Base-by-base conservation (phyloP, 75 land plant species). In the Pinus tabuliformis region DNA sequence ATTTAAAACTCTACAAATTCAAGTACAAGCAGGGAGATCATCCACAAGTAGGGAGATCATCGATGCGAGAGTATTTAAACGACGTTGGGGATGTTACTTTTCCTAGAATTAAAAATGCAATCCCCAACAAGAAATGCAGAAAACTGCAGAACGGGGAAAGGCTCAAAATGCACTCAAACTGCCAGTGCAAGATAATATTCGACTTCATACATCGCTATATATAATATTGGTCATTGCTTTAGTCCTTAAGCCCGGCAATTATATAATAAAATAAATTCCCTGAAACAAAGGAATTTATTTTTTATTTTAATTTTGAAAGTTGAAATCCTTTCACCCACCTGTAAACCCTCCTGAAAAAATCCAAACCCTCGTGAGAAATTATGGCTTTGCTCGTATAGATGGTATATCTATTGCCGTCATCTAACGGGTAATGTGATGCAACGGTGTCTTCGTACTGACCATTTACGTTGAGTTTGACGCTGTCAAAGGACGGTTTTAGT, bases 311-410 rank as follows among this genome's bases (percentile, higher is more conserved):
- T 16, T 37, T 64, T 16, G 17, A 30, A 63, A 63, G 33, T 17
- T 30, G 28, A 63, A 66, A 66, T 66, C 22, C 22, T 17, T 68
- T 39, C 11, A 37, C 52, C 49, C 3, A 68, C 42, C 33, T 68
- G 72, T 39, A 68, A 68, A 68, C 72, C 72, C 72, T 68, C 72
- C 22, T 21, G 3, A 68, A 68, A 68, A 42, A 68, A 20, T n/a
- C 45, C 72, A 39, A 49, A 49, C 54, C 12, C 54, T 49, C 9
- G 2, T 49, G 2, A 49, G 22, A 9, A 68, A 20, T 42, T 39
- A 42, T 68, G 72, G 22, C 49, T 9, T 9, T n/a, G 4, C 49
- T 42, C 54, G 11, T 49, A 9, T 9, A 9, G 11, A 45, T n/a
- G 52, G 22, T 42, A 68, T 17, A 42, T 42, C 20, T 42, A 68